Evolutionary conservation across 1,284 basidiomycete genomes (phyloP).

Genomic region (Sporisorium exsertum): DNA sequence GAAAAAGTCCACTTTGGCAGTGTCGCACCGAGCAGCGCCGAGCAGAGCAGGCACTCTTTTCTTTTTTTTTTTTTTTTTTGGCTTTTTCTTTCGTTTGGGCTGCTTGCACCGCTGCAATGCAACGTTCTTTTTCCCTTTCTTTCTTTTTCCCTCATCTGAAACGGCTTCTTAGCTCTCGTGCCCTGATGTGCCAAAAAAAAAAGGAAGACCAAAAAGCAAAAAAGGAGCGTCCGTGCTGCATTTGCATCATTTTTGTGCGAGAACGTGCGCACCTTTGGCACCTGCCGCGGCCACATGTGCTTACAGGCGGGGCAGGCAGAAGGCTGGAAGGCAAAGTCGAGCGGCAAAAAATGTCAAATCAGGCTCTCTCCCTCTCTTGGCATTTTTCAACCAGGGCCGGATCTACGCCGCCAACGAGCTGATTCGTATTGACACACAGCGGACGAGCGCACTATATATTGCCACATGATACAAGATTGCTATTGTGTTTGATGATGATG

Average conservation of each 20-base stretch:
- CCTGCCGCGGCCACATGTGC: conserved; percentile 2
- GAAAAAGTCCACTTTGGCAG: not conserved
- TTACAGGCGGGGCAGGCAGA: not conserved
- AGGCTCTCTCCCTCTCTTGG: not conserved
- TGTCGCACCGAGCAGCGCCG: conserved; percentile 1
- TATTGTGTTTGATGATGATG: not conserved
- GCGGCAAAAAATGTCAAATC: not conserved
- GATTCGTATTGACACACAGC: not conserved
- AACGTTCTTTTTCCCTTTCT: conserved; percentile 11
- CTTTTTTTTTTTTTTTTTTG: not conserved
- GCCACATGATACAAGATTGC: not conserved
- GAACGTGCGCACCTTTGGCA: conserved; percentile 22
- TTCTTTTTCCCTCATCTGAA: conserved; percentile 2
- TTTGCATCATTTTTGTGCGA: conserved; percentile 10
- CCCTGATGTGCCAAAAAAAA: not conserved
- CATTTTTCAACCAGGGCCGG: not conserved
- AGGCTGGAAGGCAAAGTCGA: not conserved
- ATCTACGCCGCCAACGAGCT: not conserved
- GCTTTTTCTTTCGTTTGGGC: not conserved
- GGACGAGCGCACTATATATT: no score
- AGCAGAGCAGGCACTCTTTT: conserved; percentile 14
- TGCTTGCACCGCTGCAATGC: conserved; percentile 6
- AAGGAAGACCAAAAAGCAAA: not conserved
- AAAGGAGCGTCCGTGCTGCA: conserved; percentile 23
- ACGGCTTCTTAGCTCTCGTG: conserved; percentile 1